Percentiles rank a stretch among this genome's conserved stretches.
Evolutionary conservation across 495 filamentous ascomycete genomes (phyloP).

Genomic region (Xylaria sp.): DNA sequence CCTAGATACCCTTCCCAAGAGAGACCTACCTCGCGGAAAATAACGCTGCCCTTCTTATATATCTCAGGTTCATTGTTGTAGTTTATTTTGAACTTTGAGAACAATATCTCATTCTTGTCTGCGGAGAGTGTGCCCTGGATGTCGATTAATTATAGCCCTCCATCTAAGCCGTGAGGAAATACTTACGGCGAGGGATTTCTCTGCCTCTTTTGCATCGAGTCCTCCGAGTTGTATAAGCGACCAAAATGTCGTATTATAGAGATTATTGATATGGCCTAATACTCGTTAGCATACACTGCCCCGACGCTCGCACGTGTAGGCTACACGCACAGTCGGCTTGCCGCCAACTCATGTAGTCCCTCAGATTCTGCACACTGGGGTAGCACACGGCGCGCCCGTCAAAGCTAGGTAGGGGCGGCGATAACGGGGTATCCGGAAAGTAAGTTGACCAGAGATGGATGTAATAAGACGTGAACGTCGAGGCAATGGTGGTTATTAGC

Average conservation of each 20-base stretch:
- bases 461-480: slow-evolving; percentile 93
- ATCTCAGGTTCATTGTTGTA: slow-evolving; percentile 96
- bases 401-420: slow-evolving; percentile 83
- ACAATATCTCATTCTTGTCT: slow-evolving; percentile 97
- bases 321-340: slow-evolving; percentile 87
- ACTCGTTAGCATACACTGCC: slow-evolving; percentile 12
- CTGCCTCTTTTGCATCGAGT: slow-evolving; percentile 76
- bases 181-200: slow-evolving; percentile 74
- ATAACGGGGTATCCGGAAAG: slow-evolving; percentile 72
- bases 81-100: slow-evolving; percentile 87
- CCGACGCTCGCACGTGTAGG: not conserved
- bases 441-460: slow-evolving; percentile 78
- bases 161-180: not conserved
- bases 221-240: slow-evolving; percentile 78
- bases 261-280: slow-evolving; percentile 92
- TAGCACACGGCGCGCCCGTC: slow-evolving; percentile 92
- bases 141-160: slow-evolving; percentile 22
- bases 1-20: not conserved
- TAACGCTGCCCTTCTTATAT: slow-evolving; percentile 89
- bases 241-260: slow-evolving; percentile 99
- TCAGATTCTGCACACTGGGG: slow-evolving; percentile 75
- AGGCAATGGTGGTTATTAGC: slow-evolving; percentile 86
- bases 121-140: slow-evolving; percentile 76
- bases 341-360: slow-evolving; percentile 96
- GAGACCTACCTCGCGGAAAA: slow-evolving; percentile 78